These are phyloP conservation scores for Kwoniella dejecticola DNA, from an alignment of 768 basidiomycete species.

Conservation along the genomic window DNA sequence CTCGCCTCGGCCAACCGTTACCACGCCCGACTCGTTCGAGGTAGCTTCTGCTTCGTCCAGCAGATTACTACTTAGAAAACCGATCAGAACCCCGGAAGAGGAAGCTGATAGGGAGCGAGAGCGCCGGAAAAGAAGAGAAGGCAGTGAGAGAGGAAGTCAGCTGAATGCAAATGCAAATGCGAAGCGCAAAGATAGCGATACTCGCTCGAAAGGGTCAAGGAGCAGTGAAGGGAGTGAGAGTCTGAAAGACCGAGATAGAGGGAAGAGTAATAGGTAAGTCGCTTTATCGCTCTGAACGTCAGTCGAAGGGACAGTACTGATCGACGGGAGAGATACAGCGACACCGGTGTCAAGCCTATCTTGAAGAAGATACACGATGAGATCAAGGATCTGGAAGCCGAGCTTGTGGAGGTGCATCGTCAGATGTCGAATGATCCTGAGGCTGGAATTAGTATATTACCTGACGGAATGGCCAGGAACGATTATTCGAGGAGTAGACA, in stretches of 20 bases:
- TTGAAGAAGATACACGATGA: conserved; percentile 67
- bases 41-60: conserved; percentile 8
- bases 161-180: conserved; percentile 19
- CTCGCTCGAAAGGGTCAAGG: conserved; percentile 42
- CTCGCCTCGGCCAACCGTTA: conserved; percentile 47
- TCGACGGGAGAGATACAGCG: conserved; percentile 58
- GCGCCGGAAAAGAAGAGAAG: conserved; percentile 51
- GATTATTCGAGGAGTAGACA: conserved; percentile 24
- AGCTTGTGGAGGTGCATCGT: conserved; percentile 77
- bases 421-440: conserved; percentile 63
- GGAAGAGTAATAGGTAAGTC: conserved; percentile 54
- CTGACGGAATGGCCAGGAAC: conserved; percentile 20
- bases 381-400: conserved; percentile 77
- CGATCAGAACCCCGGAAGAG: conserved; percentile 36
- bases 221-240: conserved; percentile 56
- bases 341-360: conserved; percentile 58
- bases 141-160: conserved; percentile 50
- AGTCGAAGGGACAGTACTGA: conserved; percentile 53
- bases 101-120: conserved; percentile 54
- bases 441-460: conserved; percentile 34
- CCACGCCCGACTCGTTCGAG: conserved; percentile 9
- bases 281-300: conserved; percentile 3
- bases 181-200: conserved; percentile 39
- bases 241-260: conserved; percentile 55
- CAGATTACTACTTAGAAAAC: conserved; percentile 20